These are phyloP conservation scores for Cladophialophora exuberans DNA, from an alignment of 2,329 filamentous ascomycete species.

Conservation along the genomic window DNA sequence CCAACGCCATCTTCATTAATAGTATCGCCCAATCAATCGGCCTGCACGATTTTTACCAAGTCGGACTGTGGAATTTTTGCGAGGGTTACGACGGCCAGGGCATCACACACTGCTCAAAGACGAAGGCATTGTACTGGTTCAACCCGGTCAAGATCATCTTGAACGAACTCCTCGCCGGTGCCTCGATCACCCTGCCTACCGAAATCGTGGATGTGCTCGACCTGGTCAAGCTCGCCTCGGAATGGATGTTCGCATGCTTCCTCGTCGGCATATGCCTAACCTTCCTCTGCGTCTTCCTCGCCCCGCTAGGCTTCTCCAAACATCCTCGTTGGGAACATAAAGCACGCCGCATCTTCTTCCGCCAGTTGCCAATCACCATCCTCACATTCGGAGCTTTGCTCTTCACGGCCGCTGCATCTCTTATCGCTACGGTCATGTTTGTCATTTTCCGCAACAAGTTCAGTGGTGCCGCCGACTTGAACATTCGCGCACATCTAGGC, in stretches of 20 bases:
- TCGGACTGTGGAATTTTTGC: slow-evolving; percentile 90
- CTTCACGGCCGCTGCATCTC: slow-evolving; percentile 68
- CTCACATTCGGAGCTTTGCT: slow-evolving; percentile 70
- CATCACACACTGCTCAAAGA: slow-evolving; percentile 74
- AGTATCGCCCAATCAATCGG: slow-evolving; percentile 84
- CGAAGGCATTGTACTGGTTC: slow-evolving; percentile 80
- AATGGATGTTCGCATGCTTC: slow-evolving; percentile 91
- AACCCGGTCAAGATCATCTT: slow-evolving; percentile 83
- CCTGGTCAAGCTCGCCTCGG: slow-evolving; percentile 73
- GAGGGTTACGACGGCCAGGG: slow-evolving; percentile 78
- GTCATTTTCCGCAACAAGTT: slow-evolving; percentile 79
- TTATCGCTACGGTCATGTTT: slow-evolving; percentile 82
- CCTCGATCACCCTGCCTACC: slow-evolving; percentile 77
- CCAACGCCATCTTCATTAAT: slow-evolving; percentile 77
- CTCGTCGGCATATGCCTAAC: slow-evolving; percentile 70
- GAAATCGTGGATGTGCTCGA: slow-evolving; percentile 73
- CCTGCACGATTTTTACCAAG: slow-evolving; percentile 91
- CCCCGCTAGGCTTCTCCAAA: slow-evolving; percentile 54
- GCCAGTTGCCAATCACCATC: slow-evolving; percentile 69
- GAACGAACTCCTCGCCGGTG: slow-evolving; percentile 77
- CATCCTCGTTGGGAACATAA: slow-evolving; percentile 40
- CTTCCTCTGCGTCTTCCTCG: slow-evolving; percentile 71
- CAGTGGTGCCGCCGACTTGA: slow-evolving; percentile 67
- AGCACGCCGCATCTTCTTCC: slow-evolving; percentile 41
- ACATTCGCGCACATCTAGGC: slow-evolving; percentile 74